Base-by-base conservation (phyloP, 768 basidiomycete genomes). In the Tulasnella sp. region DNA sequence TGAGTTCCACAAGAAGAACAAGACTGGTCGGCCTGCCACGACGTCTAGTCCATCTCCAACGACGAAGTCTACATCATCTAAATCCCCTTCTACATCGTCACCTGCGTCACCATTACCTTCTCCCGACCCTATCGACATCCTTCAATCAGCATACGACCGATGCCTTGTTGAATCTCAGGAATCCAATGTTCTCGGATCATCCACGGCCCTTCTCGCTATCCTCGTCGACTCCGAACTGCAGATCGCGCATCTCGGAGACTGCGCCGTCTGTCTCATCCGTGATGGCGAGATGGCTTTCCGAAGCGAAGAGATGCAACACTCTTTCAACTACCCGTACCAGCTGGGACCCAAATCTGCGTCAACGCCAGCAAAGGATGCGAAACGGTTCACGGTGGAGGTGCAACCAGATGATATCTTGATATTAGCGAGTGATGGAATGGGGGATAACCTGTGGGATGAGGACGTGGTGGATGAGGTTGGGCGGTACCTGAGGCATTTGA, bases 251-350 rank as follows among this genome's bases (percentile, higher is more conserved):
- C 70, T 93, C 7, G 90, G 91, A 8, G 90, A 93, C 66, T 90
- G 90, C 68, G 85, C 86, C 79, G 83, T 84, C 22, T 85, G 89
- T 78, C 76, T 96, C 21, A 81, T 97, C 19, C 80, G 92, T 2
- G 65, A 70, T 10, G 83, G 79, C 4, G 75, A 80, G 55, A 82
- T 96, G 45, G 80, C 82, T 1, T 96, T 91, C 83, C 77, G 92
- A 30, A 87, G 83, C 50, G 80, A 87, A 44, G 93, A 96, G 70
- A 93, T 94, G 88, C 92, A 92, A 81, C 92, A 90, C 79, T 78
- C 76, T 12, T 83, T 83, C 69, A 83, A 83, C 64, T 79, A 77
- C n/a, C 82, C 81, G 0, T 73, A 77, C 27, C 82, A 83, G 65
- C 80, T 85, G 29, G 82, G 82, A 5, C 81, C 82, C 1, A 73